A percentile compares a stretch with the other conserved stretches of the same genome.
Evolutionary conservation across 2,329 filamentous ascomycete genomes (phyloP).

Genomic region (Diaporthe vexans): DNA sequence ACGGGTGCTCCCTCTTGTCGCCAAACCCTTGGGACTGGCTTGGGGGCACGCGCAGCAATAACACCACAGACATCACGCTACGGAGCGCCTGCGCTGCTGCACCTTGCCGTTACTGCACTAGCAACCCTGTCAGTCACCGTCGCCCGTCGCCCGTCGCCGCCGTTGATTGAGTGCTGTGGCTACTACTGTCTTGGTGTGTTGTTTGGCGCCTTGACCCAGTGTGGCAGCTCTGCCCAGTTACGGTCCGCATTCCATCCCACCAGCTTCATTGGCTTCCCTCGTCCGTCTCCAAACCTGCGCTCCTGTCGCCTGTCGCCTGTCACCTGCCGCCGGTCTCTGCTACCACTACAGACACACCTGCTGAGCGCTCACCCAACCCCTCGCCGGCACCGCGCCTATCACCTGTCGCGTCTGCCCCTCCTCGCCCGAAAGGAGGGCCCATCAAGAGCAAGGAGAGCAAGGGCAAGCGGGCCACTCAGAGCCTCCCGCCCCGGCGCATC

Average conservation of each 20-base stretch:
- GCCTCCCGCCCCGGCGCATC: slow-evolving; percentile 16
- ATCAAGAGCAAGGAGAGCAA: slow-evolving; percentile 21
- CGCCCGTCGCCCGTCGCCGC: background rate
- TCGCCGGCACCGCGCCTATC: slow-evolving; percentile 14
- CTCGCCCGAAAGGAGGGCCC: slow-evolving; percentile 11
- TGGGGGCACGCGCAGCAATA: background rate
- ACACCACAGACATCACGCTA: slow-evolving; percentile 17
- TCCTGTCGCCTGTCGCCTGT: background rate
- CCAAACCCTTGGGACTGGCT: slow-evolving; percentile 7
- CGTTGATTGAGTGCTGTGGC: slow-evolving; percentile 3
- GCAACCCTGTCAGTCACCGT: slow-evolving; percentile 14
- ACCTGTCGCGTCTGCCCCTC: slow-evolving; percentile 28
- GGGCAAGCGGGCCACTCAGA: slow-evolving; percentile 29
- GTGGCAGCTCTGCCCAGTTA: slow-evolving; percentile 6
- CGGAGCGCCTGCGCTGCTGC: background rate
- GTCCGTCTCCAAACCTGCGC: slow-evolving; percentile 13
- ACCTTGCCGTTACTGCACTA: slow-evolving; percentile 17
- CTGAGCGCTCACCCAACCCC: background rate
- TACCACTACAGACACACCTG: slow-evolving; percentile 14
- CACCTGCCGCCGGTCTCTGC: background rate
- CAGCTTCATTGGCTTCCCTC: slow-evolving; percentile 23
- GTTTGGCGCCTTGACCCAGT: background rate
- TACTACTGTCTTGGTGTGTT: background rate
- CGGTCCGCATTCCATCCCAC: slow-evolving; percentile 29
- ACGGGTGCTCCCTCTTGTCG: slow-evolving; percentile 25